Evolutionary conservation across 2,329 filamentous ascomycete genomes (phyloP).

Genomic region (Cladophialophora immunda): DNA sequence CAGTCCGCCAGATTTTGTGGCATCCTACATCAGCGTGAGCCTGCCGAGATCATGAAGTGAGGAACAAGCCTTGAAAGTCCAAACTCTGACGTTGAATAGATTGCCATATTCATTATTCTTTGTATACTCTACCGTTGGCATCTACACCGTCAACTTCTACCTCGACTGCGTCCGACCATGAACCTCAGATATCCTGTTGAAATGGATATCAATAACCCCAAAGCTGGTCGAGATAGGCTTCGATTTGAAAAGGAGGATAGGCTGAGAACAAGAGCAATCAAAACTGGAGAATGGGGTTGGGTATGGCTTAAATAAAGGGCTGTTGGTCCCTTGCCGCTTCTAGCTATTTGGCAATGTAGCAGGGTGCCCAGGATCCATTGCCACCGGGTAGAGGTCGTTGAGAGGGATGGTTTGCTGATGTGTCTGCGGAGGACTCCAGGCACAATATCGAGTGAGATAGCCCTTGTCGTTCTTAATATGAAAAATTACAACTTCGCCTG

Average conservation of each 20-base stretch:
- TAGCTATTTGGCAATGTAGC: background rate
- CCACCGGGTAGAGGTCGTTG: background rate
- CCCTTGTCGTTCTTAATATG: background rate
- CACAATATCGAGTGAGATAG: constrained; percentile 8
- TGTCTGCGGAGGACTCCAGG: background rate
- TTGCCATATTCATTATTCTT: constrained; percentile 13
- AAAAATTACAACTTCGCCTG: background rate
- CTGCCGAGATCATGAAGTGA: background rate
- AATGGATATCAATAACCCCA: constrained; percentile 8
- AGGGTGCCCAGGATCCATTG: background rate
- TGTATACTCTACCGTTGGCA: constrained; percentile 19
- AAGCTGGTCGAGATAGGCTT: constrained; percentile 13
- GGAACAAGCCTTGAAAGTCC: background rate
- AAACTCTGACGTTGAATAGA: constrained; percentile 1
- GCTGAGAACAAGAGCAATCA: background rate
- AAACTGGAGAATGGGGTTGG: constrained; percentile 15
- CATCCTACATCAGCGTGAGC: constrained; percentile 19
- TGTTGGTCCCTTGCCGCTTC: background rate
- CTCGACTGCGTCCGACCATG: constrained; percentile 6
- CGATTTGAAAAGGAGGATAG: background rate
- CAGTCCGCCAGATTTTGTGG: constrained; percentile 15
- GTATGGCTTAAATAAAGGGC: constrained; percentile 13
- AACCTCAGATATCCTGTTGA: constrained; percentile 15
- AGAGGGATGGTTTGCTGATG: background rate
- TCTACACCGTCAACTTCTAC: constrained; percentile 14